phyloP scores from a whole-genome alignment of 75 land plant genomes.

The Isoetes taiwanensis region DNA sequence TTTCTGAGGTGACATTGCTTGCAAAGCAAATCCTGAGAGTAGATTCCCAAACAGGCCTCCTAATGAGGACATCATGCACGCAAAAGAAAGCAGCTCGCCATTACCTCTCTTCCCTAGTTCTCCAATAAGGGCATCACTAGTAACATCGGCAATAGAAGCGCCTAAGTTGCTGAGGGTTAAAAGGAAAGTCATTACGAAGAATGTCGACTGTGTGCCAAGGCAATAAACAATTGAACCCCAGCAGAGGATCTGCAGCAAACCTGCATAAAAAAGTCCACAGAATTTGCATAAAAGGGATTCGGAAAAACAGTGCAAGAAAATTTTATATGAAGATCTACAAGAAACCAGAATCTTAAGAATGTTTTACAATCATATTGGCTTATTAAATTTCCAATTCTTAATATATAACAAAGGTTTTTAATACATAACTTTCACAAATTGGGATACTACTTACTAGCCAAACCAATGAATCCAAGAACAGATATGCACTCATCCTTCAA shows the following conservation, averaged over 20 bases:
- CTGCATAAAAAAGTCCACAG: too few relatives aligned
- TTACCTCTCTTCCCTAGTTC: conserved; percentile 41
- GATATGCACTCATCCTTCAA: too few relatives aligned
- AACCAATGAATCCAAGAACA: too few relatives aligned
- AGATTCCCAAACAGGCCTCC: conserved; percentile 76
- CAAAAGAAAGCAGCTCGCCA: conserved; percentile 83
- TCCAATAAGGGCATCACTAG: conserved; percentile 79
- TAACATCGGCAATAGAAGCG: conserved; percentile 84
- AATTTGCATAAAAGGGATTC: too few relatives aligned
- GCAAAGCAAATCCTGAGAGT: conserved; percentile 46
- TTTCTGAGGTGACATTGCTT: conserved; percentile 19
- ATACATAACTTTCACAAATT: too few relatives aligned
- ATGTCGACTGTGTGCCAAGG: conserved; percentile 29
- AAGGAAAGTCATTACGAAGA: conserved; percentile 31
- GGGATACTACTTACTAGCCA: too few relatives aligned
- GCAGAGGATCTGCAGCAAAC: conserved; percentile 60
- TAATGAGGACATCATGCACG: conserved; percentile 50
- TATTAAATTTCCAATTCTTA: too few relatives aligned
- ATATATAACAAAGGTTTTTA: too few relatives aligned
- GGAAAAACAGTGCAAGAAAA: too few relatives aligned
- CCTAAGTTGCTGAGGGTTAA: conserved; percentile 82
- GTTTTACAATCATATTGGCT: too few relatives aligned
- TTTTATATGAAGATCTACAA: too few relatives aligned
- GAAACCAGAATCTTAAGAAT: too few relatives aligned
- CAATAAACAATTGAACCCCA: conserved; percentile 55